Evolutionary conservation across 2,329 filamentous ascomycete species (phyloP).

Genomic region (Trichoderma atrobrunneum): DNA sequence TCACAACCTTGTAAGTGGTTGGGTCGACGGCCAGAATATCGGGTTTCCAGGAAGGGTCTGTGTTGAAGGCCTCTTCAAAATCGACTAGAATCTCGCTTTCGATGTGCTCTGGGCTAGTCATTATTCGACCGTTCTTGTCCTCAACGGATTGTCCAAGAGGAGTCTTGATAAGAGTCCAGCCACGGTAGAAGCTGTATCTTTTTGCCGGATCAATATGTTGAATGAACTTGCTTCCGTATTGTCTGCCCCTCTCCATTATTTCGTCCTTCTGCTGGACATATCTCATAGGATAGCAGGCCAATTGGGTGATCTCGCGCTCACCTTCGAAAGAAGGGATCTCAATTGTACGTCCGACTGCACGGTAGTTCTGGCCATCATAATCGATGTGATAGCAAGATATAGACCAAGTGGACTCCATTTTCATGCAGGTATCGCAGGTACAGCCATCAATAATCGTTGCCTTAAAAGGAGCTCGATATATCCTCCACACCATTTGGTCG

Average conservation of each 20-base stretch:
- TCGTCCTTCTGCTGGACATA: constrained; percentile 11
- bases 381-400: constrained; percentile 16
- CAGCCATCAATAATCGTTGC: not conserved
- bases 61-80: constrained; percentile 19
- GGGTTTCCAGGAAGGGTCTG: constrained; percentile 11
- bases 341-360: not conserved
- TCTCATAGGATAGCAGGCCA: constrained; percentile 14
- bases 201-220: constrained; percentile 2
- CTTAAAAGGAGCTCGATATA: constrained; percentile 5
- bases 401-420: not conserved
- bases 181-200: constrained; percentile 8
- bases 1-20: not conserved
- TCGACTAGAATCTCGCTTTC: constrained; percentile 20
- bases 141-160: not conserved
- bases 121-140: not conserved
- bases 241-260: constrained; percentile 1
- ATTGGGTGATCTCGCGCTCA: constrained; percentile 7
- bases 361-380: constrained; percentile 14
- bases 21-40: constrained; percentile 1
- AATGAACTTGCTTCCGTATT: not conserved
- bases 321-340: constrained; percentile 9
- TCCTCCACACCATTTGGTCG: constrained; percentile 10
- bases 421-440: not conserved
- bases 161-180: constrained; percentile 13
- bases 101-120: constrained; percentile 16